Evolutionary conservation across 2,329 filamentous ascomycete genomes (phyloP).

Genomic region (Scorias spongiosa): DNA sequence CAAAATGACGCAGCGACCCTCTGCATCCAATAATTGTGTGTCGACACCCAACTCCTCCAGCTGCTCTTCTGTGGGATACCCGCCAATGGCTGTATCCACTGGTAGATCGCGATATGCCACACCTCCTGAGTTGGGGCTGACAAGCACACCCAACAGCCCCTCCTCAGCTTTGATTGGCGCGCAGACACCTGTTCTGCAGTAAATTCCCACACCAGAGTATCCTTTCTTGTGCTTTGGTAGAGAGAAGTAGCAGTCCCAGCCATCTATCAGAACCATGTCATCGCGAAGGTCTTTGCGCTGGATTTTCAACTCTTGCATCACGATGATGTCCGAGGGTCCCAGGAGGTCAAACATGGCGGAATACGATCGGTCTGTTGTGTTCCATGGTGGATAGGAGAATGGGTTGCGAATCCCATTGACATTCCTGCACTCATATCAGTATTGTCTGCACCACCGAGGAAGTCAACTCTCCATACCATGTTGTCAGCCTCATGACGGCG

Average conservation of each 20-base stretch:
- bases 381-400: conserved; percentile 39
- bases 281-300: conserved; percentile 81
- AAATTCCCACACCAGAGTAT: conserved; percentile 90
- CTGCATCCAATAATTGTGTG: conserved; percentile 62
- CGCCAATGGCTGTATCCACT: conserved; percentile 62
- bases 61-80: conserved; percentile 62
- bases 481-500: conserved; percentile 23
- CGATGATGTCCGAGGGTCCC: conserved; percentile 68
- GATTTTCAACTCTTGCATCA: conserved; percentile 95
- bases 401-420: conserved; percentile 40
- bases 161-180: conserved; percentile 82
- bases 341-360: conserved; percentile 81
- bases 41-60: conserved; percentile 49
- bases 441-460: too few relatives aligned
- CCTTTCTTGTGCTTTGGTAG: conserved; percentile 90
- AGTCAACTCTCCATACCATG: conserved; percentile 12
- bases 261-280: conserved; percentile 88
- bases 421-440: conserved; percentile 24
- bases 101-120: conserved; percentile 62
- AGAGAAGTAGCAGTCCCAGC: conserved; percentile 95
- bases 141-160: conserved; percentile 72
- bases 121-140: conserved; percentile 44
- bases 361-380: conserved; percentile 27
- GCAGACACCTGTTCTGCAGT: conserved; percentile 76
- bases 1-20: conserved; percentile 79